Percentiles rank a stretch among this genome's conserved stretches.
These are phyloP conservation scores for Uronychia setigera DNA, from an alignment of 73 alveolate species.

Conservation along the genomic window DNA sequence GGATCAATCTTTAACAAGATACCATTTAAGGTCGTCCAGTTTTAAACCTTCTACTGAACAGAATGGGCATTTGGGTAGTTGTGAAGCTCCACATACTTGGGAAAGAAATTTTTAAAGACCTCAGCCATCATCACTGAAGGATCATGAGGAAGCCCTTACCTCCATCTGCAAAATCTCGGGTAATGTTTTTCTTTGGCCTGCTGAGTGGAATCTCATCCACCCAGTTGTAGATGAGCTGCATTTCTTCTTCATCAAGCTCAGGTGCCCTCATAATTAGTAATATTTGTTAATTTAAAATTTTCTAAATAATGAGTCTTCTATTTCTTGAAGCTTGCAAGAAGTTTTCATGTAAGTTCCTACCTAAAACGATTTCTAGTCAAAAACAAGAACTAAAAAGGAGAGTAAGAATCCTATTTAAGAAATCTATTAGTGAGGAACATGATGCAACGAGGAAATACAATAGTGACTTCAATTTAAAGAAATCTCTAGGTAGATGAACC, in stretches of 20 bases:
- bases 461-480: conserved; percentile 46
- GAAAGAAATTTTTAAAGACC: conserved; percentile 55
- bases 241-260: conserved; percentile 80
- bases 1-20: background rate
- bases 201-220: conserved; percentile 90
- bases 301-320: conserved; percentile 22
- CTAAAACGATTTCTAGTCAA: background rate
- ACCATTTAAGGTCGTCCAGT: conserved; percentile 84
- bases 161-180: conserved; percentile 96
- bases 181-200: conserved; percentile 91
- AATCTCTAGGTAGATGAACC: conserved; percentile 35
- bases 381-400: conserved; percentile 42
- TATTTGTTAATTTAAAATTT: background rate
- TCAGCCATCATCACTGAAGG: conserved; percentile 65
- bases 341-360: conserved; percentile 26
- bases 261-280: background rate
- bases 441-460: conserved; percentile 63
- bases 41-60: conserved; percentile 69
- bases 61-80: conserved; percentile 83
- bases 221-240: conserved; percentile 93
- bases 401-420: conserved; percentile 19
- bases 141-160: too few relatives aligned
- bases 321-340: conserved; percentile 61
- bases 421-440: conserved; percentile 43
- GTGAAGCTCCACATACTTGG: conserved; percentile 81